Evolutionary conservation across 495 filamentous ascomycete species (phyloP), one percentile per base, ranked within the genome.

Genomic region (Hyaloscypha variabilis): DNA sequence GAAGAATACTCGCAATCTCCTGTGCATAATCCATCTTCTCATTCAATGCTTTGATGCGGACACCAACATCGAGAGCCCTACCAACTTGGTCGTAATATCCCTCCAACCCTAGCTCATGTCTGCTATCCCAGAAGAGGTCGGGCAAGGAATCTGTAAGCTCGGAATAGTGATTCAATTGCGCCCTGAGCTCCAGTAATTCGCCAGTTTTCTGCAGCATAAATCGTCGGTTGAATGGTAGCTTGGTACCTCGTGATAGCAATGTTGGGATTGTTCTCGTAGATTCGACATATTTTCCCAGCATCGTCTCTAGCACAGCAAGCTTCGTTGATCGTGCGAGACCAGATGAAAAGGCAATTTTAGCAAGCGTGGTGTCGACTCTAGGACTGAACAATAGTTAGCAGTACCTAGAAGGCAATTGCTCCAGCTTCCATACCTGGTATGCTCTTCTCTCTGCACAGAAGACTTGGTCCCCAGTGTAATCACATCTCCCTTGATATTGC

Each of bases 11-110:
- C 13, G 95, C 94, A 71, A 97, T 97, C 73, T 97, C 95, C 71
- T 93, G 91, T 1, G 93, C 95, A 78, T 98, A 98, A 72, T 97
- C 94, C 87, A 99, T 94, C 80, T 94, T 96, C 79, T 94, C 91
- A 76, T 99, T 99, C 69, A 98, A 77, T 25, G 90, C 87, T 70
- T 91, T 91, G 80, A 99, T 97, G 42, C 95, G 85, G 39, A 94
- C 90, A n/a, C 91, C 89, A 17, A 97, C 93, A 77, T 97, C 96
- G 61, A 99, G 81, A 1, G 94, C 90, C 58, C 88, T 85, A 21
- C 94, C 94, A 10, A 97, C 93, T 76, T 94, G 90, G 66, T 96
- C 92, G 74, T 97, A 99, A 73, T 97, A 97, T 21, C 88, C 91
- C 75, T 97, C 93, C 6, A 97, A 13, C 31, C 75, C 80, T 21